phyloP scores from a whole-genome alignment of 2,329 filamentous ascomycete genomes.

The Lasiodiplodia sp. region DNA sequence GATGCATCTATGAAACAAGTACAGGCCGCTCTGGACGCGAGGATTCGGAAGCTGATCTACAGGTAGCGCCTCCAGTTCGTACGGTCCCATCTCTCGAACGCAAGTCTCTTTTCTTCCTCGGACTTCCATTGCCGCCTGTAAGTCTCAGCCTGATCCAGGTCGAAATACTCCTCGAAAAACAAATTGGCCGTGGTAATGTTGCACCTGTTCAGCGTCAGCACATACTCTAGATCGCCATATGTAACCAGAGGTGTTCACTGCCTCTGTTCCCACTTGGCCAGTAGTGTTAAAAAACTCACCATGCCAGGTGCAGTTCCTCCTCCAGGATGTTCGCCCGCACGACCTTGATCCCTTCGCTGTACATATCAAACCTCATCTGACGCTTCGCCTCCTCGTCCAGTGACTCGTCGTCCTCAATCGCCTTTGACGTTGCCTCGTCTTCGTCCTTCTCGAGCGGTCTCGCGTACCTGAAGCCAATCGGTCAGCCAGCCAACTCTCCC shows the following conservation, averaged over 20 bases:
- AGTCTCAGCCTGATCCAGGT: background rate
- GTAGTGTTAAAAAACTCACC: background rate
- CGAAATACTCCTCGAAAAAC: background rate
- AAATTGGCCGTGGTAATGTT: background rate
- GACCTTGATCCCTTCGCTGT: conserved; percentile 1
- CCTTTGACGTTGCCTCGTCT: background rate
- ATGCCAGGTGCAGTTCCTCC: background rate
- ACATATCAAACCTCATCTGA: background rate
- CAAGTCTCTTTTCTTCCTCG: background rate
- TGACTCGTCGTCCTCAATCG: background rate
- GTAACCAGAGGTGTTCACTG: background rate
- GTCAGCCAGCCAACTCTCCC: background rate
- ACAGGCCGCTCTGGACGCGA: background rate
- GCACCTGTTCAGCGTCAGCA: background rate
- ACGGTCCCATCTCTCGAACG: background rate
- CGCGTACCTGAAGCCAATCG: background rate
- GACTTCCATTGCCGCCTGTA: background rate
- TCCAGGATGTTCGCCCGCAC: background rate
- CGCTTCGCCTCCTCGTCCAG: conserved; percentile 9
- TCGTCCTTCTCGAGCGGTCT: background rate
- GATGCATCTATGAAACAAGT: background rate
- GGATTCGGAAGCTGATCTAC: background rate
- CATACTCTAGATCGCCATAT: background rate
- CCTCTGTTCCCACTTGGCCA: background rate
- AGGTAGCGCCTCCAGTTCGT: background rate